Base-by-base conservation (phyloP, 768 basidiomycete species). In the Russula sp. region DNA sequence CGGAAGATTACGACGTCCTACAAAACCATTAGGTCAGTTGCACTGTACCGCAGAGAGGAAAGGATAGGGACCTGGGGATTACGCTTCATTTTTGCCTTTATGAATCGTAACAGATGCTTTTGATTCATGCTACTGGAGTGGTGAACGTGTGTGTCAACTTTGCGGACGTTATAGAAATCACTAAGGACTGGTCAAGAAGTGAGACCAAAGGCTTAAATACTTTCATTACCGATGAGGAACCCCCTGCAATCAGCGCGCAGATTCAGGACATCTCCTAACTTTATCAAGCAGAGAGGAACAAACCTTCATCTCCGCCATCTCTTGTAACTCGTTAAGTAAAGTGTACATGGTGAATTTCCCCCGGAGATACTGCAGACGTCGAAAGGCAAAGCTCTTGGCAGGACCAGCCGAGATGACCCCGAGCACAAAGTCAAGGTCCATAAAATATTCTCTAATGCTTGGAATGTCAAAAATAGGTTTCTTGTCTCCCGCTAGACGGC, bases 61-160 rank as follows among this genome's bases (percentile, higher is more conserved):
- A 10, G 18, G 10, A n/a, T 10, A 70, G 82, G 48, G 61, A 91
- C 93, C 53, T 94, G 71, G 2, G 94, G 88, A 68, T 80, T 85
- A 27, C 84, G 85, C 76, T 94, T 94, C 93, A 97, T 95, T 73
- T 96, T 96, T n/a, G 88, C 86, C 74, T 99, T 99, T 78, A 99
- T 98, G 77, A 99, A 98, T 9, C 97, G 92, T 13, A 99, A 78
- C 20, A 99, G 77, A 76, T 99, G 97, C 74, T 99, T 99, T 75
- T 99, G 97, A 73, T 99, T 99, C 95, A 98, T 98, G 75, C 92
- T 91, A 64, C 95, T 97, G 4, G 96, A 96, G 73, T 98, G 93
- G 70, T 99, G 97, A 34, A 99, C 92, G 74, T 99, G 97, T 8
- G 97, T 99, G 72, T 99, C 97, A 63, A 99, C 97, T 73, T 99